Conservation (phyloP, 176 grass and related monocot genomes). For the Leersia perrieri region DNA sequence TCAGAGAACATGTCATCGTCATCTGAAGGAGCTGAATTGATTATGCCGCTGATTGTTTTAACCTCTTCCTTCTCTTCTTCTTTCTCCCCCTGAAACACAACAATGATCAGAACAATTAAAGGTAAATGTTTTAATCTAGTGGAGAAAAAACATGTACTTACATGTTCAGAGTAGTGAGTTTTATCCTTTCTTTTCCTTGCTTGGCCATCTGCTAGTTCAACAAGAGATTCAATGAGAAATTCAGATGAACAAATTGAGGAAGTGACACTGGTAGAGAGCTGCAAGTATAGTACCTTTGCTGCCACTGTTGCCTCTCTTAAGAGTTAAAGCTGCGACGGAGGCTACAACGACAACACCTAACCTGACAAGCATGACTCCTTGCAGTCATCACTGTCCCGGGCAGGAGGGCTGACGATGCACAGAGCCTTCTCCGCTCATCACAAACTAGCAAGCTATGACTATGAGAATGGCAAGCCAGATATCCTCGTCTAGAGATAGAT, state of each 20-base stretch:
- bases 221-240: conserved; percentile 10
- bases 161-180: conserved; percentile 44
- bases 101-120: background rate
- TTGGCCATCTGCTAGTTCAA: conserved; percentile 52
- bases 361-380: conserved; percentile 82
- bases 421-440: conserved; percentile 18
- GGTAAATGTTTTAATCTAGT: background rate
- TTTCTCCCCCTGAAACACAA: conserved; percentile 45
- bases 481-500: conserved; percentile 8
- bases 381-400: conserved; percentile 70
- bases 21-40: conserved; percentile 45
- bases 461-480: conserved; percentile 16
- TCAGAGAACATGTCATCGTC: conserved; percentile 76
- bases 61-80: conserved; percentile 84
- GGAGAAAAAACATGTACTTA: conserved; percentile 18
- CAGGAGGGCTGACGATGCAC: conserved; percentile 19
- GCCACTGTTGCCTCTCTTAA: conserved; percentile 49
- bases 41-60: conserved; percentile 77
- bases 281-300: conserved; percentile 41
- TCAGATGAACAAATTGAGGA: background rate
- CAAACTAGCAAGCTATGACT: conserved; percentile 10
- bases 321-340: conserved; percentile 65
- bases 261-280: background rate
- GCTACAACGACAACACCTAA: conserved; percentile 75
- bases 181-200: conserved; percentile 40